Conservation (phyloP, 1,139 yeast genomes). For the Meyerozyma smithsonii region DNA sequence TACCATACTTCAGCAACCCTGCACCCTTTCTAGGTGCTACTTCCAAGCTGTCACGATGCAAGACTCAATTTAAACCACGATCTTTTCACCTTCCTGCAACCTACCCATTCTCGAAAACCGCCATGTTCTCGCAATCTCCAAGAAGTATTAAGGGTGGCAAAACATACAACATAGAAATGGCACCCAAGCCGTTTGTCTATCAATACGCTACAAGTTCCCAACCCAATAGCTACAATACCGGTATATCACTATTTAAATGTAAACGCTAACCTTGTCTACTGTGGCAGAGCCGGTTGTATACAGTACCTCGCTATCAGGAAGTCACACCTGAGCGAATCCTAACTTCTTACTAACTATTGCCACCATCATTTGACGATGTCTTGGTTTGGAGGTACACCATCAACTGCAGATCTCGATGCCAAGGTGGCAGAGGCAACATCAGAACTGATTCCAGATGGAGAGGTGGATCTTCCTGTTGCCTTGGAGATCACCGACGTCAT, state of each 20-base stretch:
- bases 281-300: not conserved
- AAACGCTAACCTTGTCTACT: not conserved
- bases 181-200: not conserved
- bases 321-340: too few relatives aligned
- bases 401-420: conserved; percentile 52
- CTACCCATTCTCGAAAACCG: not conserved
- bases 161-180: not conserved
- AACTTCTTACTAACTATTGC: conserved; percentile 1
- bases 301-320: not conserved
- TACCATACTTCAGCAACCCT: too few relatives aligned
- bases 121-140: not conserved
- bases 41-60: not conserved
- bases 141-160: not conserved
- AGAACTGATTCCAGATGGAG: conserved; percentile 88
- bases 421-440: conserved; percentile 78
- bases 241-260: not conserved
- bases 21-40: not conserved
- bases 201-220: not conserved
- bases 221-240: not conserved
- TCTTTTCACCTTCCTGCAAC: not conserved
- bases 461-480: conserved; percentile 72
- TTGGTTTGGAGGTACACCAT: conserved; percentile 53
- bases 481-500: conserved; percentile 86
- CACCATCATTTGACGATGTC: conserved; percentile 36
- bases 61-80: not conserved